Base-by-base conservation (phyloP, 306 rosid species). In the Trifolium pratense region DNA sequence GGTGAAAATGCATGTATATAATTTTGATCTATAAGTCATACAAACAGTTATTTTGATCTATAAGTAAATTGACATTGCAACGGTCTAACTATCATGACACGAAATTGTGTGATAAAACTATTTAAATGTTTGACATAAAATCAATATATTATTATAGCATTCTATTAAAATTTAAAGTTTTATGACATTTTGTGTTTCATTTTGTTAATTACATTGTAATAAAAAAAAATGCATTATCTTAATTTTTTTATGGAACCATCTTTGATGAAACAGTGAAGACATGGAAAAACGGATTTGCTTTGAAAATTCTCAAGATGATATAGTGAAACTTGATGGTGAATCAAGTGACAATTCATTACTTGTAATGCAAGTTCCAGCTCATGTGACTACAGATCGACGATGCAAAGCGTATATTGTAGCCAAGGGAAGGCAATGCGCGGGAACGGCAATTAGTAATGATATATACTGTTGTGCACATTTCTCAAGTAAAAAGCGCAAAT, bases 401-500 rank as follows among this genome's bases (percentile, higher is more conserved):
- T 93, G 98, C 40, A 59, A 58, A 56, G 90, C 91, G 74, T 90
- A 74, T 75, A 81, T 90, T 75, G 89, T 89, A 79, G 80, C 97
- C 68, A 93, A 93, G 85, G 93, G 93, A 77, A 84, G 98, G 78
- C 98, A 85, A 58, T 93, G 98, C 75, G 90, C 85, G 60, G 82
- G 96, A 81, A 84, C 80, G 88, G 93, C 96, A 9, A 86, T 82
- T 71, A 92, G 88, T 75, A 89, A 86, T 68, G 93, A 90, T 82
- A 91, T 87, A 82, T 87, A 90, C 78, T 93, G 97, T 64, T 89
- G 93, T 63, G 97, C 85, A 48, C 98, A 93, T 85, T 15, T 84
- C 88, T 66, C 91, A 45, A 74, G 86, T 13, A 86, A 76, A 81
- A 43, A 85, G 25, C 84, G 84, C 66, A 85, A 55, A 66, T 51